These are phyloP conservation scores for Sungouiozyma ichnusensis DNA, from an alignment of 805 yeast species.

Conservation along the genomic window DNA sequence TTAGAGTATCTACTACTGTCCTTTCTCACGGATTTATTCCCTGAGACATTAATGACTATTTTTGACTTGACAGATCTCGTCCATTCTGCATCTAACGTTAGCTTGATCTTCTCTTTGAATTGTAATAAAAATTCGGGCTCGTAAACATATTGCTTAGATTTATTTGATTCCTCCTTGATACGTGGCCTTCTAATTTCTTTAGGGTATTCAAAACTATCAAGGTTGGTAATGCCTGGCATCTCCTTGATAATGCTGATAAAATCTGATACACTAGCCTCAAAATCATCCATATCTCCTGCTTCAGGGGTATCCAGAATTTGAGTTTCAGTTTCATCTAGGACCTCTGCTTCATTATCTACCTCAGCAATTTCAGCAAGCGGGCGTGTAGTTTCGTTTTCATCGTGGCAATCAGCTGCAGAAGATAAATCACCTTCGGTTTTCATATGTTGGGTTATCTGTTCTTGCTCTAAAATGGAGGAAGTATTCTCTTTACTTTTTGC, in stretches of 20 bases:
- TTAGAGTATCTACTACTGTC: constrained; percentile 10
- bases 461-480: background rate
- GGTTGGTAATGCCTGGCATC: constrained; percentile 45
- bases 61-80: constrained; percentile 21
- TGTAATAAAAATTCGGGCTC: constrained; percentile 75
- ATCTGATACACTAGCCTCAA: constrained; percentile 37
- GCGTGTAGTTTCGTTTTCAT: constrained; percentile 2
- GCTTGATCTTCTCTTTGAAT: constrained; percentile 49
- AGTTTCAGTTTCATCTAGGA: background rate
- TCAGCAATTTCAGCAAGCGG: constrained; percentile 4
- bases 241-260: constrained; percentile 39
- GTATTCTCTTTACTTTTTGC: constrained; percentile 4
- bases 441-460: constrained; percentile 2
- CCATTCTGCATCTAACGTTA: constrained; percentile 57
- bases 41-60: constrained; percentile 26
- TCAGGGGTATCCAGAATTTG: constrained; percentile 4
- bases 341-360: constrained; percentile 1
- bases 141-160: constrained; percentile 39
- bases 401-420: background rate
- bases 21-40: constrained; percentile 6
- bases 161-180: constrained; percentile 28
- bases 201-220: constrained; percentile 46
- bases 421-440: constrained; percentile 3
- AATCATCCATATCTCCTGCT: constrained; percentile 16
- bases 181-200: constrained; percentile 42